Evolutionary conservation across 192 early-diverging fungal genomes (phyloP).

Genomic region (Coemansia sp.): DNA sequence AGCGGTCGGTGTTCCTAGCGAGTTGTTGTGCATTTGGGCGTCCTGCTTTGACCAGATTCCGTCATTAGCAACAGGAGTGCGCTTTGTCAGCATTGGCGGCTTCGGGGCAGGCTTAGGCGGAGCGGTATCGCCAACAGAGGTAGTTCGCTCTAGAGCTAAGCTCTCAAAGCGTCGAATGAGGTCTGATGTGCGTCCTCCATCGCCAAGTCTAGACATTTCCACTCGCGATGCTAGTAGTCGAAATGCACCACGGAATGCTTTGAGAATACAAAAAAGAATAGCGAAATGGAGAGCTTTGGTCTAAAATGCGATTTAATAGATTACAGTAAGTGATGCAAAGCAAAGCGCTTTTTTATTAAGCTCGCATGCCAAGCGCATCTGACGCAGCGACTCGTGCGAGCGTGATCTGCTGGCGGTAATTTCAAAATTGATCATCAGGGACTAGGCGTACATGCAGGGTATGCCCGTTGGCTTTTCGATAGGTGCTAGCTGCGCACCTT

Average conservation of each 20-base stretch:
- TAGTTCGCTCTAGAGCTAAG: constrained; percentile 28
- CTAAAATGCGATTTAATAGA: not conserved
- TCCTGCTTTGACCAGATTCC: constrained; percentile 11
- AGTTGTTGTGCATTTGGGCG: constrained; percentile 1
- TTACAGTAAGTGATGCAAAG: not conserved
- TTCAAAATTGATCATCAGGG: not conserved
- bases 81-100: constrained; percentile 25
- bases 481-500: not conserved
- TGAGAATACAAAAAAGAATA: not conserved
- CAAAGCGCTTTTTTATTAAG: not conserved
- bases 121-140: not conserved
- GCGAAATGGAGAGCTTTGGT: not conserved
- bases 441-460: not conserved
- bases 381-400: not conserved
- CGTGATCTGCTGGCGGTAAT: not conserved
- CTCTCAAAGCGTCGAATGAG: constrained; percentile 49
- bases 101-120: constrained; percentile 4
- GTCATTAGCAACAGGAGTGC: constrained; percentile 10
- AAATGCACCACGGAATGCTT: not conserved
- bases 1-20: not conserved
- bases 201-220: constrained; percentile 21
- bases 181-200: constrained; percentile 39
- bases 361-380: not conserved
- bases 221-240: not conserved
- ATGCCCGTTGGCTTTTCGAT: not conserved